These are phyloP conservation scores for Fusarium napiforme DNA, from an alignment of 2,329 filamentous ascomycete genomes.

Conservation along the genomic window DNA sequence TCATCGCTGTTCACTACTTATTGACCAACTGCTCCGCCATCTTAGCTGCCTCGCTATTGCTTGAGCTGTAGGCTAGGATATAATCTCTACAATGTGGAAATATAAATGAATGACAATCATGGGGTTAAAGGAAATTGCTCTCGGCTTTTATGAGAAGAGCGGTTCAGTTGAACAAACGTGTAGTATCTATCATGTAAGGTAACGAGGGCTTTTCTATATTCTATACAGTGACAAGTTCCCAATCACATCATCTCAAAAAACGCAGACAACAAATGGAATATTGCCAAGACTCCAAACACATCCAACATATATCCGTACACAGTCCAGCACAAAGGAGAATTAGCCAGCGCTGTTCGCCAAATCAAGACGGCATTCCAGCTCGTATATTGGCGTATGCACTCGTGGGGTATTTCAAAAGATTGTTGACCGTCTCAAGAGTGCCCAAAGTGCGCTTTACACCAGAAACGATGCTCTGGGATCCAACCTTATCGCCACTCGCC, in stretches of 20 bases:
- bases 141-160: not conserved
- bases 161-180: not conserved
- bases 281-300: not conserved
- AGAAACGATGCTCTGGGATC: constrained; percentile 66
- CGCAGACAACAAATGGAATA: constrained; percentile 2
- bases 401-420: constrained; percentile 65
- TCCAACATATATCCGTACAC: constrained; percentile 5
- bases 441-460: constrained; percentile 60
- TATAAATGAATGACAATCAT: not conserved
- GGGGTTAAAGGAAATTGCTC: too few relatives aligned
- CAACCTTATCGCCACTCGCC: constrained; percentile 71
- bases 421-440: constrained; percentile 59
- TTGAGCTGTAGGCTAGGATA: not conserved
- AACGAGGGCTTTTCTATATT: constrained; percentile 31
- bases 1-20: too few relatives aligned
- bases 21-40: not conserved
- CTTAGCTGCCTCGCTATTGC: not conserved
- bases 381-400: constrained; percentile 70
- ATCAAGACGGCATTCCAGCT: constrained; percentile 47
- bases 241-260: constrained; percentile 6
- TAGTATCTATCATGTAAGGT: not conserved
- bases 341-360: not conserved
- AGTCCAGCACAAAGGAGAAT: constrained; percentile 4
- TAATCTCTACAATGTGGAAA: not conserved
- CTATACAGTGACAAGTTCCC: constrained; percentile 16